phyloP scores from a whole-genome alignment of 352 stramenopile genomes.

The Phytophthora multivora region DNA sequence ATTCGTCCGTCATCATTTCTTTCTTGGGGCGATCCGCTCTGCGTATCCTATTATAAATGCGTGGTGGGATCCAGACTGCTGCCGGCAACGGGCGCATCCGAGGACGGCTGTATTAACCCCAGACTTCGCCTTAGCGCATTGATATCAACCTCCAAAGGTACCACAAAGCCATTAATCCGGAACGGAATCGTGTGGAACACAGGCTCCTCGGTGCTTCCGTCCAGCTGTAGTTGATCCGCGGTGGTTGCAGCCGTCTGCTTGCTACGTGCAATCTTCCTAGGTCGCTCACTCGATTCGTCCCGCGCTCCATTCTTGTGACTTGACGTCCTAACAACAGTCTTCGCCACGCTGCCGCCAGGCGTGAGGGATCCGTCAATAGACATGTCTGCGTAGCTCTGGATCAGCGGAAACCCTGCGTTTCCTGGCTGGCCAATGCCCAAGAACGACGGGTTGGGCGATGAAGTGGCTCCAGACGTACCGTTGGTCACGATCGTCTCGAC shows the following conservation, averaged over 20 bases:
- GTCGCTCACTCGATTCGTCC: conserved; percentile 43
- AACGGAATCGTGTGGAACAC: conserved; percentile 70
- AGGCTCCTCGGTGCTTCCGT: conserved; percentile 40
- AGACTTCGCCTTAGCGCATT: conserved; percentile 59
- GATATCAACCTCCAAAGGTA: conserved; percentile 75
- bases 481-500: conserved; percentile 28
- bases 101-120: conserved; percentile 33
- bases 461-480: conserved; percentile 14
- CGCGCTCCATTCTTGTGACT: conserved; percentile 38
- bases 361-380: conserved; percentile 36
- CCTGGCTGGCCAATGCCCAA: conserved; percentile 31
- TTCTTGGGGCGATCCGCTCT: conserved; percentile 5
- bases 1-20: conserved; percentile 3
- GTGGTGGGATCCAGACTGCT: conserved; percentile 24
- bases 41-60: conserved; percentile 38
- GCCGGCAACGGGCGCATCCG: conserved; percentile 16
- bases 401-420: conserved; percentile 39
- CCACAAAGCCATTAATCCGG: conserved; percentile 74
- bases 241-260: conserved; percentile 16
- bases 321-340: conserved; percentile 13
- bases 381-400: conserved; percentile 55
- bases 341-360: conserved; percentile 10
- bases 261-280: conserved; percentile 48
- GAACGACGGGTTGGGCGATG: conserved; percentile 31
- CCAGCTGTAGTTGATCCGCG: conserved; percentile 31